These are phyloP conservation scores for Blastobotrys malaysiensis DNA, from an alignment of 1,139 yeast genomes.

Conservation along the genomic window DNA sequence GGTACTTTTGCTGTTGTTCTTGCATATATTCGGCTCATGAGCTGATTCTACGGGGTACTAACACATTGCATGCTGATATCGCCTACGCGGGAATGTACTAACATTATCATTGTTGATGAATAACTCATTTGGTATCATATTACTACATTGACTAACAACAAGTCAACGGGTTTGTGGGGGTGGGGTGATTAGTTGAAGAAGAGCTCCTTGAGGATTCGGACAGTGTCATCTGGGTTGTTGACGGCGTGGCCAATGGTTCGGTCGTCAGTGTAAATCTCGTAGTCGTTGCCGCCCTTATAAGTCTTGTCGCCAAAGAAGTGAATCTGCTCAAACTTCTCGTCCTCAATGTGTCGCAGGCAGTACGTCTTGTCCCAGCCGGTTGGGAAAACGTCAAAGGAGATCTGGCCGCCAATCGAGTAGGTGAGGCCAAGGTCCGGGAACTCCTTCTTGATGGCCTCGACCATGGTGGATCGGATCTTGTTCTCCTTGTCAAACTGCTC, in stretches of 20 bases:
- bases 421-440: conserved; percentile 83
- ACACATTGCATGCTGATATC: too few relatives aligned
- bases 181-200: conserved; percentile 36
- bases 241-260: conserved; percentile 97
- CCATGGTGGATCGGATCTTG: conserved; percentile 77
- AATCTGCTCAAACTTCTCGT: conserved; percentile 77
- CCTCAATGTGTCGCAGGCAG: conserved; percentile 85
- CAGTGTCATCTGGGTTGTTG: conserved; percentile 81
- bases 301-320: conserved; percentile 99
- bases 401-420: conserved; percentile 98
- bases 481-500: conserved; percentile 76
- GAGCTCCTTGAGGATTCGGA: conserved; percentile 72
- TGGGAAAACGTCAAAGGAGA: conserved; percentile 98
- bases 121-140: background rate
- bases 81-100: too few relatives aligned
- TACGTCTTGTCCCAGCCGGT: conserved; percentile 99
- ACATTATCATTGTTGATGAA: background rate
- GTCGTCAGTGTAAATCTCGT: conserved; percentile 84
- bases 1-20: conserved; percentile 93
- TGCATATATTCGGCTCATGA: conserved; percentile 81
- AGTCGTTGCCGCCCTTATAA: conserved; percentile 97
- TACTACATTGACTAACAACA: background rate
- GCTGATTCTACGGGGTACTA: conserved; percentile 34
- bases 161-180: background rate
- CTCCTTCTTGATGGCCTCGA: conserved; percentile 71